Evolutionary conservation across 768 basidiomycete species (phyloP), one percentile per base, ranked within the genome.

Genomic region (Peribolospora kevripleyi): DNA sequence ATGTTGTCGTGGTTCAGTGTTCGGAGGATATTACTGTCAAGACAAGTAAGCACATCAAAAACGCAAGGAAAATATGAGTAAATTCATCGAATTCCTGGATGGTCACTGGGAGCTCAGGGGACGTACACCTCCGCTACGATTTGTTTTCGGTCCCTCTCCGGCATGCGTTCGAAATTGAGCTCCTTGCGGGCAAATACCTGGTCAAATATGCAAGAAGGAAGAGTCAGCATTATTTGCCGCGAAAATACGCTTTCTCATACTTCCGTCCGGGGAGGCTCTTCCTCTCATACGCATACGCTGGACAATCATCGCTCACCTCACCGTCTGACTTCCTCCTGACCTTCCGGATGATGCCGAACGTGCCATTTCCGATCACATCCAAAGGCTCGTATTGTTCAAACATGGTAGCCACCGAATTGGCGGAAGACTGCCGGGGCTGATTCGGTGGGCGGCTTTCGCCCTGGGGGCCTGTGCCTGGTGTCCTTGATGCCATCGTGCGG

Each of bases 101-200:
- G 6, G 14, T 13, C 38, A 4, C 39, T 5, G 40, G n/a, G 45
- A 42, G 37, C 25, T 25, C 25, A 25, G 10, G 3, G 37, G 42
- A 74, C 86, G 63, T 66, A 95, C 91, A 97, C 93, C 78, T 98
- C 93, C 8, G 90, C 79, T 3, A 93, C 82, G 54, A 98, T 90
- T 67, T 97, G 93, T 66, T 88, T 88, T 61, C 87, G 76, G 66
- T 98, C 93, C 45, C 87, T 76, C 67, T 95, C 87, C 43, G 76
- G 81, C 91, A 98, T 95, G 51, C 83, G 77, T 64, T 91, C 87
- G 69, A 95, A 98, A 69, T 95, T 88, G 63, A 98, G 78, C 68
- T 98, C 88, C 64, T 98, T 93, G 42, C 86, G 72, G 4, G 90
- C 90, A 61, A 86, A 82, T 42, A 81, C 66, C 84, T 86, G 59